phyloP scores from a whole-genome alignment of 768 basidiomycete species.

The Macrolepiota dolichaula region DNA sequence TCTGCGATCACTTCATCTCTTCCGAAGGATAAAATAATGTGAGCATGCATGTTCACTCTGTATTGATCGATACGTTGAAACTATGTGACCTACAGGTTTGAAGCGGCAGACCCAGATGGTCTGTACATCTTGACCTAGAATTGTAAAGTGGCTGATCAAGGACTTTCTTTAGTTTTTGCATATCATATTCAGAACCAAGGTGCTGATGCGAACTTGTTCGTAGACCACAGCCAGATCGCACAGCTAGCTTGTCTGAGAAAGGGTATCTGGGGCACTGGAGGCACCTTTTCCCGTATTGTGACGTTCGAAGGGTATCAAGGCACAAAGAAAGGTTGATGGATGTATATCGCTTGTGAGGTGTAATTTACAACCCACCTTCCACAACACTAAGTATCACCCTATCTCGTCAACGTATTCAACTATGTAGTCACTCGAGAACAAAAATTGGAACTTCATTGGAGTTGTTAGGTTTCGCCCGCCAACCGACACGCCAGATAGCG shows the following conservation, averaged over 20 bases:
- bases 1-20: conserved; percentile 35
- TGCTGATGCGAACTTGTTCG: conserved; percentile 37
- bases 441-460: no score
- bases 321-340: neutral
- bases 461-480: no score
- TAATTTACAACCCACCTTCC: no score
- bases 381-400: no score
- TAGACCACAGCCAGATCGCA: conserved; percentile 43
- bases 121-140: neutral
- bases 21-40: conserved; percentile 40
- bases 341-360: neutral
- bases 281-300: conserved; percentile 40
- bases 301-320: conserved; percentile 26
- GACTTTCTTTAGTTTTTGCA: conserved; percentile 26
- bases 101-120: conserved; percentile 8
- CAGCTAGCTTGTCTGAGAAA: conserved; percentile 40
- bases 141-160: neutral
- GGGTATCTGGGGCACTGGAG: conserved; percentile 43
- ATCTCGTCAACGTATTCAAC: no score
- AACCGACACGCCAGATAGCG: no score
- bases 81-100: neutral
- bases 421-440: no score
- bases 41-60: conserved; percentile 6
- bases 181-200: conserved; percentile 44
- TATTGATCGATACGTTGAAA: neutral